Evolutionary conservation across 2,329 filamentous ascomycete genomes (phyloP), one percentile per base, ranked within the genome.

Genomic region (Neophaeococcomyces mojaviensis): DNA sequence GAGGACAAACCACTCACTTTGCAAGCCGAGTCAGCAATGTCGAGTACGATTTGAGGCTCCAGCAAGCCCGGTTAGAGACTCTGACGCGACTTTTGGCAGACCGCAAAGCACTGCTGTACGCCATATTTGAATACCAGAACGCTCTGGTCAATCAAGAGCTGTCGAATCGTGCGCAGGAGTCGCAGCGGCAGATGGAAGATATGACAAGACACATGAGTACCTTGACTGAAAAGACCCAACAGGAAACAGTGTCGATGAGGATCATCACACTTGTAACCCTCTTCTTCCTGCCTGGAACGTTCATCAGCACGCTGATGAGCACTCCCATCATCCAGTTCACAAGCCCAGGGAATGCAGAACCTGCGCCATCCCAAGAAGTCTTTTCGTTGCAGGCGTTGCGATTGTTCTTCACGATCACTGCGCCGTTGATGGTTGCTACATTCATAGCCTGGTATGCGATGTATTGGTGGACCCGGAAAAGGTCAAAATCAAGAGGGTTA

Each of bases 341-440:
- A 32, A 49, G 18, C 35, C 46, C n/a, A 10, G 24, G 10, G 12
- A 48, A 15, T 51, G 47, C 30, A 44, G 38, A 47, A 22, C 31
- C 20, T 10, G 34, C 13, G 22, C 49, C 36, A 24, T 51, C 15
- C 13, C 22, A 55, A 34, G 48, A 50, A 16, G 44, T 51, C 4
- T 51, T 56, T 16, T 56, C 60, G 3, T 44, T 39, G 4, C 55
- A 43, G 3, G 61, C 63, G 2, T 33, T 65, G n/a, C 28, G 53
- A n/a, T 19, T 64, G 10, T 69, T 63, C 45, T 43, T 68, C 2
- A 52, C 48, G 0, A 51, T 69, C 13, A 60, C 58, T 15, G 4
- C 68, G 7, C 65, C 67, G 1, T 38, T 68, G 41, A 66, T 64
- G 49, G 40, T 51, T 1, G 5, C 61, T 1, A 68, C 67, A 0